Conservation (phyloP, 441 rosid species). For the Populus hybrid region DNA sequence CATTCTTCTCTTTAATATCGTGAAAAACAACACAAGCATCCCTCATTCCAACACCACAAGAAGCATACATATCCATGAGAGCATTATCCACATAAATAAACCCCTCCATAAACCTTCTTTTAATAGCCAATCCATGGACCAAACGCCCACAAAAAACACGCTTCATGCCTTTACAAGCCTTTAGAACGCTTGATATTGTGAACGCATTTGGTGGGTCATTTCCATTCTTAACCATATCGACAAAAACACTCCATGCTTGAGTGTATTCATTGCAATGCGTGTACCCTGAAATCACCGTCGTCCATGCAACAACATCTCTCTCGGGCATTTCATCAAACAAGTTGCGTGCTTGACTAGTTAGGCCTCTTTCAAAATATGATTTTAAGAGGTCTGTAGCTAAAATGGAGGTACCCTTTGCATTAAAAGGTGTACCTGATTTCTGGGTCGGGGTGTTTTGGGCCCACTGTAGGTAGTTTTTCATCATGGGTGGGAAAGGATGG, state of each 20-base stretch:
- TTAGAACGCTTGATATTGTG: slow-evolving; percentile 67
- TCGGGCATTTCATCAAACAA: slow-evolving; percentile 94
- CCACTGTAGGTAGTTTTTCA: slow-evolving; percentile 43
- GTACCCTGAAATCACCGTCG: slow-evolving; percentile 76
- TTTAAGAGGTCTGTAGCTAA: slow-evolving; percentile 67
- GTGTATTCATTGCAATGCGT: slow-evolving; percentile 38
- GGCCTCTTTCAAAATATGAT: slow-evolving; percentile 50
- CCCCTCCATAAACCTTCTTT: slow-evolving; percentile 54
- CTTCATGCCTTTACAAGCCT: slow-evolving; percentile 69
- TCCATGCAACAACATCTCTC: slow-evolving; percentile 82
- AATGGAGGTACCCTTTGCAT: slow-evolving; percentile 48
- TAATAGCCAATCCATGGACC: slow-evolving; percentile 65
- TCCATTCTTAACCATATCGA: slow-evolving; percentile 46
- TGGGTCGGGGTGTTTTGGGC: slow-evolving; percentile 19
- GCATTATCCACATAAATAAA: slow-evolving; percentile 66
- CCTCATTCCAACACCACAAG: slow-evolving; percentile 55
- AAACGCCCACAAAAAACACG: slow-evolving; percentile 44
- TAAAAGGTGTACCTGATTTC: slow-evolving; percentile 22
- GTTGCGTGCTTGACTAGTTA: slow-evolving; percentile 53
- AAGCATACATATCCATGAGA: slow-evolving; percentile 72
- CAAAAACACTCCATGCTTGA: slow-evolving; percentile 60
- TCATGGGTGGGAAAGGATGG: slow-evolving; percentile 38
- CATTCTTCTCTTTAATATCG: slow-evolving; percentile 50
- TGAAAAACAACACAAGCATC: slow-evolving; percentile 58
- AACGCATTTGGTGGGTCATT: slow-evolving; percentile 64